A percentile compares a stretch with the other conserved stretches of the same genome.
Conservation (phyloP, 164 flowering plant genomes). For the Aristolochia californica region DNA sequence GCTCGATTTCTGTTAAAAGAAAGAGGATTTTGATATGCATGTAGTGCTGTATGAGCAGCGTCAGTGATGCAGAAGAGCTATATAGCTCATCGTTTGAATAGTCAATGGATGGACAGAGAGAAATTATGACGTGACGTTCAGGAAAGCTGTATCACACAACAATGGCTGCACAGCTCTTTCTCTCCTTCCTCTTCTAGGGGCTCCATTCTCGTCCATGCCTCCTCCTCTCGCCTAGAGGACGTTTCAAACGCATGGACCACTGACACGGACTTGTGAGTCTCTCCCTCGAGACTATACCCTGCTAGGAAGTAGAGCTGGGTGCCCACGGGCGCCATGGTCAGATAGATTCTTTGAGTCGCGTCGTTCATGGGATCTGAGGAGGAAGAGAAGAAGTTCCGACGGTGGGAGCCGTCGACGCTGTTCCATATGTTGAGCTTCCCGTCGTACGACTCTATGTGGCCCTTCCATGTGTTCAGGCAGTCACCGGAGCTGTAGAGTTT, state of each 20-base stretch:
- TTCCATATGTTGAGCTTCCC: constrained; percentile 45
- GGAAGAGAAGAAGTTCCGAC: neutral
- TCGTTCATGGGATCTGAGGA: neutral
- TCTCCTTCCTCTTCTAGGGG: constrained; percentile 35
- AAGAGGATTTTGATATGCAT: no score
- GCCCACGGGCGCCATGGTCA: constrained; percentile 54
- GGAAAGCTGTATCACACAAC: constrained; percentile 36
- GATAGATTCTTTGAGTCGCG: constrained; percentile 17
- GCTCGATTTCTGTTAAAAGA: no score
- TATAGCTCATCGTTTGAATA: no score
- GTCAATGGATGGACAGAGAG: no score
- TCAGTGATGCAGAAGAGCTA: no score
- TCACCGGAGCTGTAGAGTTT: constrained; percentile 53
- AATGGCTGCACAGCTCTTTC: constrained; percentile 46
- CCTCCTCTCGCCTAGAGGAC: constrained; percentile 7
- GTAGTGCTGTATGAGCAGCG: no score
- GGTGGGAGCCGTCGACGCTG: constrained; percentile 36
- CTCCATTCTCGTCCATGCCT: constrained; percentile 49
- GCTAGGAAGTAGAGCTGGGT: constrained; percentile 41
- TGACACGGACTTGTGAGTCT: constrained; percentile 17
- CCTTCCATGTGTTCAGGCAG: constrained; percentile 53
- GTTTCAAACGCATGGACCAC: constrained; percentile 47
- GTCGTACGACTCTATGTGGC: constrained; percentile 52
- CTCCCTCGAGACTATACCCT: constrained; percentile 29
- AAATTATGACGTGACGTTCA: neutral